A percentile compares a stretch with the other conserved stretches of the same genome.
Conservation (phyloP, 2,329 filamentous ascomycete species). For the Zasmidium angulare region DNA sequence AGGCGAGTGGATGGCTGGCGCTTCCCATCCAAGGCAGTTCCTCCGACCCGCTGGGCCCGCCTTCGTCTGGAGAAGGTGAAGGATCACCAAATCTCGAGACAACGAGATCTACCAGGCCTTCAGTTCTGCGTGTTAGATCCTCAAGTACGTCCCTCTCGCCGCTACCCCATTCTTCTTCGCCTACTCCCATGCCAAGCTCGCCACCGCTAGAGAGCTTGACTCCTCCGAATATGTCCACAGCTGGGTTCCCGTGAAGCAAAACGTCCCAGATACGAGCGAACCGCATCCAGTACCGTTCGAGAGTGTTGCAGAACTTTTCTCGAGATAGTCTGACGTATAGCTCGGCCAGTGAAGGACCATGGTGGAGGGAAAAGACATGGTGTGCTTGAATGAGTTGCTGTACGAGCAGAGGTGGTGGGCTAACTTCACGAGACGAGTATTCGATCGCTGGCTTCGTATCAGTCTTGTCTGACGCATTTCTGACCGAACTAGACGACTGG, state of each 20-base stretch:
- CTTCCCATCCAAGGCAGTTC: slow-evolving; percentile 68
- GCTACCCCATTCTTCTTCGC: slow-evolving; percentile 92
- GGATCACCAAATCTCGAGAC: slow-evolving; percentile 79
- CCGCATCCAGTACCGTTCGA: slow-evolving; percentile 79
- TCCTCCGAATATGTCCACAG: slow-evolving; percentile 73
- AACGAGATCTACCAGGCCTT: slow-evolving; percentile 83
- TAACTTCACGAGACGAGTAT: slow-evolving; percentile 88
- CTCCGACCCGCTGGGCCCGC: slow-evolving; percentile 25
- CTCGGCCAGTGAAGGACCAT: slow-evolving; percentile 70
- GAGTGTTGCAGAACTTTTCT: slow-evolving; percentile 66
- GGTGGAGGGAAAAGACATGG: slow-evolving; percentile 81
- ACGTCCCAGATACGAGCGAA: slow-evolving; percentile 76
- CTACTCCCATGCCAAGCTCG: slow-evolving; percentile 89
- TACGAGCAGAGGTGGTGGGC: slow-evolving; percentile 73
- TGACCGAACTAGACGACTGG: slow-evolving; percentile 35
- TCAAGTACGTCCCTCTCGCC: slow-evolving; percentile 91
- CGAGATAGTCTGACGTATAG: slow-evolving; percentile 67
- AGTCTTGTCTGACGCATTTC: slow-evolving; percentile 23
- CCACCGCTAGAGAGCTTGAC: slow-evolving; percentile 87
- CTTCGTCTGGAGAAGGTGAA: slow-evolving; percentile 34
- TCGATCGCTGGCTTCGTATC: slow-evolving; percentile 54
- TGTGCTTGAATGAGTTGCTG: slow-evolving; percentile 82
- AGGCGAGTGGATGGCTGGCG: slow-evolving; percentile 64
- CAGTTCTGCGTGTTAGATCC: slow-evolving; percentile 74
- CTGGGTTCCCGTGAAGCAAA: slow-evolving; percentile 84